Conservation (phyloP, 176 grass and related monocot species). For the Olyra latifolia region DNA sequence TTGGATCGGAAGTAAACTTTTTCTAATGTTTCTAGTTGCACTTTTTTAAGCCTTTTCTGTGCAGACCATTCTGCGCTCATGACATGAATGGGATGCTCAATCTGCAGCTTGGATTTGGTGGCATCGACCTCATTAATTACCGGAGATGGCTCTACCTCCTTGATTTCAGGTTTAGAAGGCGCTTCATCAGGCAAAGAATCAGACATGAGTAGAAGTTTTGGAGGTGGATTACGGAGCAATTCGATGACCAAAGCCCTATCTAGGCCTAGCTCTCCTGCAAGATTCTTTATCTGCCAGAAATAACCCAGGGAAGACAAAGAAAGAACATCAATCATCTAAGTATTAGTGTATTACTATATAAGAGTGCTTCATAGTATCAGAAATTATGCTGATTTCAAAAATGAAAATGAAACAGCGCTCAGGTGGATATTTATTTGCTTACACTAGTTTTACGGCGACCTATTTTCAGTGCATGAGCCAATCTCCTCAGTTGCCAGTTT, state of each 20-base stretch:
- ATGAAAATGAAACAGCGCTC: neutral
- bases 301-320: slow-evolving; percentile 14
- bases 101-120: slow-evolving; percentile 40
- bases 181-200: slow-evolving; percentile 81
- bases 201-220: slow-evolving; percentile 86
- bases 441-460: slow-evolving; percentile 82
- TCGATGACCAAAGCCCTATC: slow-evolving; percentile 81
- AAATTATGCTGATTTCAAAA: slow-evolving; percentile 16
- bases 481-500: slow-evolving; percentile 77
- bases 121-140: slow-evolving; percentile 31
- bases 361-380: neutral
- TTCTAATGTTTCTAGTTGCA: slow-evolving; percentile 79
- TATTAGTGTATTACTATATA: neutral
- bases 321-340: slow-evolving; percentile 13
- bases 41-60: slow-evolving; percentile 79
- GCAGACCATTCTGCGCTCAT: slow-evolving; percentile 55
- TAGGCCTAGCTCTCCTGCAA: slow-evolving; percentile 74
- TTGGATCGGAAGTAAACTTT: slow-evolving; percentile 77
- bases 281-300: slow-evolving; percentile 78
- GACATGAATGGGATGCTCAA: slow-evolving; percentile 58
- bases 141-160: slow-evolving; percentile 24
- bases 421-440: slow-evolving; percentile 31
- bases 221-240: slow-evolving; percentile 88
- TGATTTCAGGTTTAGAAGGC: slow-evolving; percentile 48
- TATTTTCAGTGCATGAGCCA: slow-evolving; percentile 76